Base-by-base conservation (phyloP, 108 stramenopile genomes). In the Stephanodiscus minutulus region DNA sequence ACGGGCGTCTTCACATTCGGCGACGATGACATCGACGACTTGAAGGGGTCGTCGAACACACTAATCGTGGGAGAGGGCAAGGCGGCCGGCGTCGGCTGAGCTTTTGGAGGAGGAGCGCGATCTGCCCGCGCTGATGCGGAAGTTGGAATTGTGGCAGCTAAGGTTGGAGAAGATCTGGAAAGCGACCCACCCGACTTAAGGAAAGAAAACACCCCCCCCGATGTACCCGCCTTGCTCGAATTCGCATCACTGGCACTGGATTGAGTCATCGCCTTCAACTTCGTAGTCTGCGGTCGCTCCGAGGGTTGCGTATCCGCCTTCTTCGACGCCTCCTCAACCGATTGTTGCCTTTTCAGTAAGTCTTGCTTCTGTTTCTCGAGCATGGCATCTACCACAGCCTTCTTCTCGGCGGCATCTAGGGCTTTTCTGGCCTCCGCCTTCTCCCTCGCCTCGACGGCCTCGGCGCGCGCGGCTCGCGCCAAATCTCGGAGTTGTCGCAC, bases 381-480 rank as follows among this genome's bases (percentile, higher is more conserved):
- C 68, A 21, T 70, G 9, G 70, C 70, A 13, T 27, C 55, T 27
- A 49, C 22, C 0, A 25, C 47, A 18, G 62, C 63, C 33, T 70
- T 39, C 31, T 33, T 33, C 3, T 69, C 61, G 24, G 25, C 74
- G n/a, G 41, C 62, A 25, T 7, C 47, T 57, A 18, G 11, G 11
- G 25, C 54, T 37, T 69, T 64, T 37, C 13, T 55, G 27, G 61
- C 63, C 12, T 49, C 60, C 33, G 65, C 78, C 68, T 79, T 67
- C 53, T 47, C 49, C 53, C 54, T 77, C 7, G 70, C 76, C 24
- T 85, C 71, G 7, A 65, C 80, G 3, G 31, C 31, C 31, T 33
- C 31, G 31, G 18, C 56, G 12, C 62, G 44, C 37, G 73, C 74
- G 9, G 64, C 59, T 18, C 21, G 52, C 12, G 77, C 73, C 37